Evolutionary conservation across 1,284 basidiomycete genomes (phyloP).

Genomic region (Leccinum subfulvum): DNA sequence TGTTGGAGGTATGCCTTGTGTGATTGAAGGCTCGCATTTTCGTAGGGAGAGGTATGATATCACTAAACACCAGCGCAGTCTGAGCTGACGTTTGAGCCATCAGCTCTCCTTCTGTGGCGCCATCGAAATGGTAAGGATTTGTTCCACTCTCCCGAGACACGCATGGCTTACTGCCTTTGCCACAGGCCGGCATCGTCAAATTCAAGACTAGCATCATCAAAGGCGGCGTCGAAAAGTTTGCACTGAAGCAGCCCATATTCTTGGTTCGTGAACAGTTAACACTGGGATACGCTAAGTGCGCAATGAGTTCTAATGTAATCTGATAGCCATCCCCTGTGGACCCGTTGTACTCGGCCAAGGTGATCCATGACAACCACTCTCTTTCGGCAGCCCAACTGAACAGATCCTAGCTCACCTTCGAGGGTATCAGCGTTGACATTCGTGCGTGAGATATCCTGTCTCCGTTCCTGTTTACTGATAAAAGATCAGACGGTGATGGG

Average conservation of each 20-base stretch:
- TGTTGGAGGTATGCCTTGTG: not conserved
- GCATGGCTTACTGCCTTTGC: not conserved
- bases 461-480: slow-evolving; percentile 1
- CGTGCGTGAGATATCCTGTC: slow-evolving; percentile 40
- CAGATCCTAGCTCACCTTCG: slow-evolving; percentile 55
- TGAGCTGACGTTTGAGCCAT: slow-evolving; percentile 4
- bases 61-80: not conserved
- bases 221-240: slow-evolving; percentile 72
- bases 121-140: slow-evolving; percentile 64
- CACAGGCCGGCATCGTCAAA: slow-evolving; percentile 71
- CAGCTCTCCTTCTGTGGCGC: slow-evolving; percentile 77
- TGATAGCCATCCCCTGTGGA: slow-evolving; percentile 71
- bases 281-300: not conserved
- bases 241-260: slow-evolving; percentile 75
- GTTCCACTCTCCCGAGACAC: not conserved
- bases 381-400: not conserved
- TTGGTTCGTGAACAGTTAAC: slow-evolving; percentile 39
- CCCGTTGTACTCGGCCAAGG: slow-evolving; percentile 69
- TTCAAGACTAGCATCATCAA: slow-evolving; percentile 76
- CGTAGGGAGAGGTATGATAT: slow-evolving; percentile 51
- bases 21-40: slow-evolving; percentile 2
- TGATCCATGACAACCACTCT: slow-evolving; percentile 20
- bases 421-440: slow-evolving; percentile 71
- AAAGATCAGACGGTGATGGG: slow-evolving; percentile 61
- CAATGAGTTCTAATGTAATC: not conserved